Evolutionary conservation across 768 basidiomycete species (phyloP).

Genomic region (Kwoniella europaea): DNA sequence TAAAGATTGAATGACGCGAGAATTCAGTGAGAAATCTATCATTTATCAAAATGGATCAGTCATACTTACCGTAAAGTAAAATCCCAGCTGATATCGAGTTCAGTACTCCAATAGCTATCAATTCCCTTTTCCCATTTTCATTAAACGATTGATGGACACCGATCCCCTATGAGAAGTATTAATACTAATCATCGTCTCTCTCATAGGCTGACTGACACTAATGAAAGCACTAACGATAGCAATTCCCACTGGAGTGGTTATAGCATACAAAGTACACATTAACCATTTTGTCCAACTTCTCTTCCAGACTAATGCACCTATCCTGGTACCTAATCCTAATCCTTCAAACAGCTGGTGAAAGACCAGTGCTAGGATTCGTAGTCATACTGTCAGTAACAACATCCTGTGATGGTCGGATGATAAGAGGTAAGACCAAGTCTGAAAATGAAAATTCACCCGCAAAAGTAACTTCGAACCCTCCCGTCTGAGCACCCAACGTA

Average conservation of each 20-base stretch:
- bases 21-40: background rate
- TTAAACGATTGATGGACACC: constrained; percentile 22
- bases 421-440: too few relatives aligned
- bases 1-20: background rate
- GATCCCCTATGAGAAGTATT: background rate
- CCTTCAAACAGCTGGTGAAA: constrained; percentile 19
- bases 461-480: constrained; percentile 11
- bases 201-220: too few relatives aligned
- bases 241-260: constrained; percentile 14
- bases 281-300: constrained; percentile 13
- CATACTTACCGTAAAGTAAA: constrained; percentile 13
- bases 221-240: constrained; percentile 1
- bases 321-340: constrained; percentile 11
- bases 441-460: background rate
- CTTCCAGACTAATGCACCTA: constrained; percentile 14
- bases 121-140: constrained; percentile 15
- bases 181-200: too few relatives aligned
- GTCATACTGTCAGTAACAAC: background rate
- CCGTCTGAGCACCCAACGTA: constrained; percentile 8
- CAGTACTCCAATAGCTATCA: constrained; percentile 16
- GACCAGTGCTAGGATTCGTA: constrained; percentile 4
- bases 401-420: background rate
- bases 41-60: background rate
- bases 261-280: constrained; percentile 12
- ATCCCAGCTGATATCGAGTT: constrained; percentile 20